phyloP scores from a whole-genome alignment of 352 stramenopile species.

The Phytophthora meadii region DNA sequence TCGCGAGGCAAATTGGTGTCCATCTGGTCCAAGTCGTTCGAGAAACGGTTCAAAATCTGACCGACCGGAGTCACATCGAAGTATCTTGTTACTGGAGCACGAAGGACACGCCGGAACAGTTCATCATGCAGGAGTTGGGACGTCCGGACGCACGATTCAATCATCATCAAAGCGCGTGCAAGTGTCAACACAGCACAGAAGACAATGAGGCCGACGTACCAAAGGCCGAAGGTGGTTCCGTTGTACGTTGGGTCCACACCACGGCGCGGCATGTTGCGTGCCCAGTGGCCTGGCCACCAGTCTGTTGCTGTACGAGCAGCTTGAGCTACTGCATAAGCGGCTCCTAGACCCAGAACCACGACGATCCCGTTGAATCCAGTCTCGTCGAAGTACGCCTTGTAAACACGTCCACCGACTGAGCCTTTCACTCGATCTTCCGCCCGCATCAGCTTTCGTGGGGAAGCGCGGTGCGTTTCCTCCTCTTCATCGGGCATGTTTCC shows the following conservation, averaged over 20 bases:
- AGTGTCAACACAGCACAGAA: background rate
- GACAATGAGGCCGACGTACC: background rate
- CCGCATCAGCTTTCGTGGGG: background rate
- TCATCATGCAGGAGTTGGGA: background rate
- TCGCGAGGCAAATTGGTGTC: background rate
- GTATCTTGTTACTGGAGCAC: background rate
- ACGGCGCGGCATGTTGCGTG: background rate
- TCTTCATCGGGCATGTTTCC: background rate
- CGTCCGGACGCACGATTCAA: background rate
- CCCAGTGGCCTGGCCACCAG: background rate
- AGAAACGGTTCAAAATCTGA: slow-evolving; percentile 1
- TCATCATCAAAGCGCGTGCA: background rate
- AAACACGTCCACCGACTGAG: background rate
- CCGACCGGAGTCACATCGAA: background rate
- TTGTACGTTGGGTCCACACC: background rate
- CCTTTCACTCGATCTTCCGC: background rate
- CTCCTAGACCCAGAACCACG: background rate
- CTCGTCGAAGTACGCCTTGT: background rate
- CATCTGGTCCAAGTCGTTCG: background rate
- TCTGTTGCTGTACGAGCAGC: background rate
- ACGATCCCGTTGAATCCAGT: background rate
- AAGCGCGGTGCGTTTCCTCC: background rate
- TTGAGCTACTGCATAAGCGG: background rate
- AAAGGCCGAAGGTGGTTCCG: background rate
- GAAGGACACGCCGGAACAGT: background rate